phyloP scores from a whole-genome alignment of 2,329 filamentous ascomycete genomes.

The Fusarium paranaense region DNA sequence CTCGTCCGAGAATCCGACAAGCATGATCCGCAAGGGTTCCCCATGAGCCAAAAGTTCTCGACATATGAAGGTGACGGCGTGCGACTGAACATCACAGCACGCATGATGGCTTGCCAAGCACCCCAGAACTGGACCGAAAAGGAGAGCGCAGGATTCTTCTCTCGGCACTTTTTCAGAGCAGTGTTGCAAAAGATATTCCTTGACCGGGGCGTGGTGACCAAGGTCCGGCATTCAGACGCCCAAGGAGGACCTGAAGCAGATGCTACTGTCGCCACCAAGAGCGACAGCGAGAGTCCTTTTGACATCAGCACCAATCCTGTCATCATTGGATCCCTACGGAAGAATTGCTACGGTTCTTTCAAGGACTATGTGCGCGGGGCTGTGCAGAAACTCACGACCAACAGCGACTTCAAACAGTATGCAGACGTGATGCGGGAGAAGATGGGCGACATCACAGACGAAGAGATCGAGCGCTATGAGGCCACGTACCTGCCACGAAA shows the following conservation, averaged over 20 bases:
- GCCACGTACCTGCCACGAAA: constrained; percentile 71
- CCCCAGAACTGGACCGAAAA: constrained; percentile 88
- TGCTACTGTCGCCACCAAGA: constrained; percentile 21
- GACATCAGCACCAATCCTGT: constrained; percentile 78
- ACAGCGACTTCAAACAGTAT: constrained; percentile 67
- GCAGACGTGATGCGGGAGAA: constrained; percentile 72
- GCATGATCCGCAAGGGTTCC: constrained; percentile 92
- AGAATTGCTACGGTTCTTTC: constrained; percentile 82
- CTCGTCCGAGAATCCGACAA: constrained; percentile 75
- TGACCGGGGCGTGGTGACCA: constrained; percentile 81
- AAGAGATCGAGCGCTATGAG: constrained; percentile 80
- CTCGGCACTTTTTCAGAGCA: constrained; percentile 91
- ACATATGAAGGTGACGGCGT: constrained; percentile 73
- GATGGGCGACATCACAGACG: constrained; percentile 77
- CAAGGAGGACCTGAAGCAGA: constrained; percentile 40
- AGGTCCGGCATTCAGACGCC: constrained; percentile 58
- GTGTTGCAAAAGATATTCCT: constrained; percentile 93
- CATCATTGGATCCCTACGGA: constrained; percentile 86
- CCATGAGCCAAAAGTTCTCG: constrained; percentile 82
- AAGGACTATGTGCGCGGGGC: constrained; percentile 83
- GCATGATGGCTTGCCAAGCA: constrained; percentile 98
- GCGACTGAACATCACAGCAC: constrained; percentile 91
- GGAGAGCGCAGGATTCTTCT: constrained; percentile 91
- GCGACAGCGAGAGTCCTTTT: constrained; percentile 55
- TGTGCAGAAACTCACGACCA: constrained; percentile 76